A percentile compares a stretch with the other conserved stretches of the same genome.
These are phyloP conservation scores for Mucor circinelloides DNA, from an alignment of 371 early-diverging fungal genomes.

Conservation along the genomic window DNA sequence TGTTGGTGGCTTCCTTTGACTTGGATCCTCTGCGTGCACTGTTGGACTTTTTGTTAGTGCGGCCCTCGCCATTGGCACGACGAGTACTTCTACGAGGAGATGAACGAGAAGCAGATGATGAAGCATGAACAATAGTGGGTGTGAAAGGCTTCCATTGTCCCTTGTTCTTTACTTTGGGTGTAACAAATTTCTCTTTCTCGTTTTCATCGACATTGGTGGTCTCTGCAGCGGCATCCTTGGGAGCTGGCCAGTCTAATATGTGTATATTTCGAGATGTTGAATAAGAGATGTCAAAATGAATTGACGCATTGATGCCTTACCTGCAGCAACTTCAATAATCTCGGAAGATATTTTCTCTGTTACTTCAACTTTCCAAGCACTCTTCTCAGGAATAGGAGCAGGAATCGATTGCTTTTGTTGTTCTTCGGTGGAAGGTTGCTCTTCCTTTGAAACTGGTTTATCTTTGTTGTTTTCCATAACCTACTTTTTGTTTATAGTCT, in stretches of 20 bases:
- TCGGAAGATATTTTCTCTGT: conserved; percentile 37
- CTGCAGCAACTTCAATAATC: conserved; percentile 15
- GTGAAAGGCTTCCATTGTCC: conserved; percentile 66
- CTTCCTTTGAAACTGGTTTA: conserved; percentile 17
- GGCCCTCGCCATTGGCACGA: conserved; percentile 10
- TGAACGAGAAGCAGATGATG: conserved; percentile 47
- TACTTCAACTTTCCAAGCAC: conserved; percentile 56
- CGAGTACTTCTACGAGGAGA: conserved; percentile 27
- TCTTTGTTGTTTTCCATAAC: conserved; percentile 23
- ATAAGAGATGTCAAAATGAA: neutral
- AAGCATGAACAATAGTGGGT: conserved; percentile 63
- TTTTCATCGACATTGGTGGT: conserved; percentile 32
- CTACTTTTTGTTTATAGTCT: neutral
- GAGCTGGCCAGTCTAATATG: conserved; percentile 48
- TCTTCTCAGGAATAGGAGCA: conserved; percentile 58
- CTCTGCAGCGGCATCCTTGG: conserved; percentile 43
- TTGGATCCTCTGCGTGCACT: conserved; percentile 20
- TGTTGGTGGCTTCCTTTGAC: conserved; percentile 12
- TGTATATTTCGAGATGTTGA: neutral
- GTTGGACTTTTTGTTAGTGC: conserved; percentile 2
- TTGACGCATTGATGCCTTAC: conserved; percentile 9
- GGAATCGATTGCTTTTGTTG: conserved; percentile 38
- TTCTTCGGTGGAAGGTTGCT: conserved; percentile 13
- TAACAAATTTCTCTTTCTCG: conserved; percentile 41
- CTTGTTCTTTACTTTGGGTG: conserved; percentile 53